Evolutionary conservation across 345 rosid species (phyloP).

Genomic region (Aquilaria yunnanensis): DNA sequence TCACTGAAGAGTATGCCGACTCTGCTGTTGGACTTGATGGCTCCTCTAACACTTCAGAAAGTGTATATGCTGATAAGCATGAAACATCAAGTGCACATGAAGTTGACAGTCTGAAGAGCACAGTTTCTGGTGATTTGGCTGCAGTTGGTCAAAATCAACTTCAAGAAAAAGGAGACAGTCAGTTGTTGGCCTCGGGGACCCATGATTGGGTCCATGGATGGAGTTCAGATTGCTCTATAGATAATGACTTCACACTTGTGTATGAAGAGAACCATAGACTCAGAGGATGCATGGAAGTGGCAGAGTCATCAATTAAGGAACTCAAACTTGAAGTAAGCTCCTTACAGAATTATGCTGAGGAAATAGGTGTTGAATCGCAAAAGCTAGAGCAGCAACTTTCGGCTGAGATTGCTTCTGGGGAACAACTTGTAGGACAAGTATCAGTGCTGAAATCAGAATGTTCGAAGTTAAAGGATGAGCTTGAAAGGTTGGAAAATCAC

Average conservation of each 20-base stretch:
- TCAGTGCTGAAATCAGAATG: conserved; percentile 75
- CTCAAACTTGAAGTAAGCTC: conserved; percentile 69
- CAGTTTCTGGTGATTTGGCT: conserved; percentile 64
- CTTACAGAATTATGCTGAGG: conserved; percentile 61
- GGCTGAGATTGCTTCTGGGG: conserved; percentile 80
- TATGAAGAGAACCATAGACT: conserved; percentile 76
- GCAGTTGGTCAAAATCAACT: conserved; percentile 54
- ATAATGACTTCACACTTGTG: conserved; percentile 52
- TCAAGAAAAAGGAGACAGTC: conserved; percentile 49
- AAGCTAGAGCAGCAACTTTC: conserved; percentile 62
- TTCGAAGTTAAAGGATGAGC: conserved; percentile 63
- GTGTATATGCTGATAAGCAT: conserved; percentile 77
- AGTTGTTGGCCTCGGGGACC: conserved; percentile 33
- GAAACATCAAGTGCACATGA: conserved; percentile 69
- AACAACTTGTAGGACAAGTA: conserved; percentile 66
- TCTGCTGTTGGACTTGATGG: conserved; percentile 75
- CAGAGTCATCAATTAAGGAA: conserved; percentile 72
- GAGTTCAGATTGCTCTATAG: conserved; percentile 62
- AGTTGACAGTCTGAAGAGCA: conserved; percentile 71
- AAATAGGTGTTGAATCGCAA: conserved; percentile 64
- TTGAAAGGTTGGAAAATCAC: conserved; percentile 36
- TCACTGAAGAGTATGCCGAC: conserved; percentile 49
- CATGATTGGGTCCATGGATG: conserved; percentile 63
- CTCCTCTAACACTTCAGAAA: conserved; percentile 84
- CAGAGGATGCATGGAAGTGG: conserved; percentile 69